These are phyloP conservation scores for Aureobasidium sp. DNA, from an alignment of 2,329 filamentous ascomycete species.

Conservation along the genomic window DNA sequence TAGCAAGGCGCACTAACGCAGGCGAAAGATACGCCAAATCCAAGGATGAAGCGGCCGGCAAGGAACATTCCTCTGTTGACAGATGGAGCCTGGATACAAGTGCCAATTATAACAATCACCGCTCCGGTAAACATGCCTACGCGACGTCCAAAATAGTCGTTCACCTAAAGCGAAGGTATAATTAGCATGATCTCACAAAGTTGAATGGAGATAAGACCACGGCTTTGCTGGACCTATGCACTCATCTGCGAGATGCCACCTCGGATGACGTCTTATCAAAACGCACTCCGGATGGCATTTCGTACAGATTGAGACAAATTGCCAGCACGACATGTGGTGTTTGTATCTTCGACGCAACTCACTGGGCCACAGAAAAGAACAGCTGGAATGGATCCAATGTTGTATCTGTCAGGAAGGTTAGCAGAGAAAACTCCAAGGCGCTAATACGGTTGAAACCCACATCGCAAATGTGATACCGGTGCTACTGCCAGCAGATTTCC, in stretches of 20 bases:
- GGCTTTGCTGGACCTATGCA: no score
- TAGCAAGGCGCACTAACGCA: constrained; percentile 55
- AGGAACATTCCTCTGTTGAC: constrained; percentile 45
- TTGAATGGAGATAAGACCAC: no score
- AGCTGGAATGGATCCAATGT: constrained; percentile 30
- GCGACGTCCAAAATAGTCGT: constrained; percentile 23
- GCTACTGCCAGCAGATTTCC: not conserved
- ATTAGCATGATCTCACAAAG: no score
- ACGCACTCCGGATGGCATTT: no score
- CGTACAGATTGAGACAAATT: no score
- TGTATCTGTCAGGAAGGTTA: constrained; percentile 28
- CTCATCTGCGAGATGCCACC: no score
- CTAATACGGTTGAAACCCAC: constrained; percentile 35
- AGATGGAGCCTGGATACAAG: constrained; percentile 42
- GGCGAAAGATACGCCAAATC: constrained; percentile 53
- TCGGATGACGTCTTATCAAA: no score
- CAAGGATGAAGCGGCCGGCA: constrained; percentile 53
- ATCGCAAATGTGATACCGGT: constrained; percentile 43
- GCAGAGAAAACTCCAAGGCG: no score
- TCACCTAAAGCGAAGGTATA: no score
- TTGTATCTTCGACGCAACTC: no score
- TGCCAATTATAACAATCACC: constrained; percentile 54
- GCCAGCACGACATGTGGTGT: no score
- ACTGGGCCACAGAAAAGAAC: constrained; percentile 26
- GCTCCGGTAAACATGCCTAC: constrained; percentile 41